Conservation (phyloP, 352 stramenopile genomes). For the Globisporangium barbulae region DNA sequence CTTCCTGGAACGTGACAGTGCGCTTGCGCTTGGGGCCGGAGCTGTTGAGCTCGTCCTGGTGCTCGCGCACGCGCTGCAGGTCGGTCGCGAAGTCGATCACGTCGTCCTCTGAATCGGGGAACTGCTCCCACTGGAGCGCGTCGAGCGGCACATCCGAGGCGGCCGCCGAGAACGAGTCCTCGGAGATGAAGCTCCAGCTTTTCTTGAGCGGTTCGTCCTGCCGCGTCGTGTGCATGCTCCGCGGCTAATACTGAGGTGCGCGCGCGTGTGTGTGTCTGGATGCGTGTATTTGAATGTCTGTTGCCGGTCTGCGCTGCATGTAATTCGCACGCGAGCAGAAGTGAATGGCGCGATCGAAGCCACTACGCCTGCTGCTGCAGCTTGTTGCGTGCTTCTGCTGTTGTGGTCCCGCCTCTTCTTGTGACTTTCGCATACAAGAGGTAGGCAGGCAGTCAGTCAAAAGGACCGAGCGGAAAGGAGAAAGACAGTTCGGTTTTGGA, state of each 20-base stretch:
- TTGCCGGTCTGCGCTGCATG: background rate
- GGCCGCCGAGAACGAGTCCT: slow-evolving; percentile 56
- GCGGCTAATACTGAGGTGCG: background rate
- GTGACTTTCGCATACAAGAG: slow-evolving; percentile 4
- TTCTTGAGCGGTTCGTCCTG: slow-evolving; percentile 27
- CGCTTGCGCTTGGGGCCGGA: slow-evolving; percentile 35
- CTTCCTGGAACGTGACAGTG: slow-evolving; percentile 58
- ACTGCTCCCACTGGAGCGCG: slow-evolving; percentile 45
- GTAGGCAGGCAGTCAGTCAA: background rate
- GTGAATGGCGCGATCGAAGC: background rate
- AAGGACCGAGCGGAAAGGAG: background rate
- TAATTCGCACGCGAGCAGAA: background rate
- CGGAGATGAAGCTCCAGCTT: slow-evolving; percentile 82
- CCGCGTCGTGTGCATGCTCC: slow-evolving; percentile 14
- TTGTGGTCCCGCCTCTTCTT: background rate
- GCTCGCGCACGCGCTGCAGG: slow-evolving; percentile 7
- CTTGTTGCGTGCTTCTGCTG: background rate
- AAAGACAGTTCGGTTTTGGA: too few relatives aligned
- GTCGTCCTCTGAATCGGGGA: slow-evolving; percentile 25
- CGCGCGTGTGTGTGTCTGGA: background rate
- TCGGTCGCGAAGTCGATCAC: slow-evolving; percentile 21
- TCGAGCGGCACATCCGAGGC: slow-evolving; percentile 31
- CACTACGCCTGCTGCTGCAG: background rate
- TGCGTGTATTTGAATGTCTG: background rate
- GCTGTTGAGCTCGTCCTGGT: slow-evolving; percentile 17